Evolutionary conservation across 495 filamentous ascomycete species (phyloP), one percentile per base, ranked within the genome.

Genomic region (Monascus purpureus): DNA sequence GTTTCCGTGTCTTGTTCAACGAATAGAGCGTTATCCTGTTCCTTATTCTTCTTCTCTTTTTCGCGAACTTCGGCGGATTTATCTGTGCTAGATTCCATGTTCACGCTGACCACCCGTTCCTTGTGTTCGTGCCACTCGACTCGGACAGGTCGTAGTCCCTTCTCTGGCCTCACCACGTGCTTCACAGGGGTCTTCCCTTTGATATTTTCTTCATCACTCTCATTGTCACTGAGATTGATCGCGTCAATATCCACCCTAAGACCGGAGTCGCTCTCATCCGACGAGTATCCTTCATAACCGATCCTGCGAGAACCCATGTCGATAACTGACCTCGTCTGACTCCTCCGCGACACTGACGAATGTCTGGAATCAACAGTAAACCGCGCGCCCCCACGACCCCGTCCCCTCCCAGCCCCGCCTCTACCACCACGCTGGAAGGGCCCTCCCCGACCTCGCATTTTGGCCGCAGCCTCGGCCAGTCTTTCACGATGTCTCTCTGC

Each of bases 121-220:
- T 61, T 57, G 47, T 73, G 68, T 32, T 65, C 61, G 41, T 63
- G 53, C 37, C 65, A 55, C 32, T 63, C 55, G 17, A 70, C 50
- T 8, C 68, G 57, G 26, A 70, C 51, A 2, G 68, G 68, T 27
- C 53, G 47, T 30, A 70, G 45, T 3, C 52, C 57, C 22, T 35
- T 47, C 24, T 42, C 41, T n/a, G 25, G 28, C 11, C 11, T 38
- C 13, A 19, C 40, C 38, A 23, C 39, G 40, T 32, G 29, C 34
- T 36, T 38, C 16, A 45, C 40, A 28, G 40, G 43, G 27, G 41
- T 43, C 17, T 64, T 67, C 17, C 54, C 51, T 50, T 65, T 67
- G 13, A 37, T 31, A 32, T 45, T 35, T 16, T 42, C 36, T 11
- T 42, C 26, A 8, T 48, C 33, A 16, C 56, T 55, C 17, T 67